These are phyloP conservation scores for Phylloboletellus chloephorus DNA, from an alignment of 1,284 basidiomycete genomes.

Conservation along the genomic window DNA sequence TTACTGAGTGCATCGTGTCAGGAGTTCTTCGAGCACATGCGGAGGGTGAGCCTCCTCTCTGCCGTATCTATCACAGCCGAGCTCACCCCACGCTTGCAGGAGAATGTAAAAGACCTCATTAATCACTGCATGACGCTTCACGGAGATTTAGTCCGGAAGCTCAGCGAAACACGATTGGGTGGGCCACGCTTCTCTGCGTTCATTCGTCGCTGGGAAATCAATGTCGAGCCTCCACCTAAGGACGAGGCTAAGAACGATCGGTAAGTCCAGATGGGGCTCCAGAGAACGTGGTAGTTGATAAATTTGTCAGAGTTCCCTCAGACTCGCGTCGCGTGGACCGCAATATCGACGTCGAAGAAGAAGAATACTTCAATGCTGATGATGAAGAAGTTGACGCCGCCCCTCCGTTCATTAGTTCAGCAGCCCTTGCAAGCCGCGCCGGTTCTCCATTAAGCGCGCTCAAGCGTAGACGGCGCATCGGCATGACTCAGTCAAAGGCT, in stretches of 20 bases:
- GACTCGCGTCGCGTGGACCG: slow-evolving; percentile 43
- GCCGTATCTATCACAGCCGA: slow-evolving; percentile 2
- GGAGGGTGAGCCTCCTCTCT: slow-evolving; percentile 52
- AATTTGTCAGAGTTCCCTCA: slow-evolving; percentile 35
- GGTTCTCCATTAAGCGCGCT: slow-evolving; percentile 36
- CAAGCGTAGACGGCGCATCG: slow-evolving; percentile 56
- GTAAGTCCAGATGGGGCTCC: slow-evolving; percentile 15
- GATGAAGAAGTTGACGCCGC: slow-evolving; percentile 43
- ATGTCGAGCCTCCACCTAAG: slow-evolving; percentile 74
- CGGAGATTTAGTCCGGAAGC: slow-evolving; percentile 57
- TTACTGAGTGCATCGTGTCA: slow-evolving; percentile 91
- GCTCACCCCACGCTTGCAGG: slow-evolving; percentile 41
- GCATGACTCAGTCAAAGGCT: slow-evolving; percentile 33
- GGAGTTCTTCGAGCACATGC: slow-evolving; percentile 90
- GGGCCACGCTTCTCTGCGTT: slow-evolving; percentile 69
- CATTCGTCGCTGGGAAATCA: slow-evolving; percentile 84
- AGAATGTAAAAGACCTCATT: slow-evolving; percentile 84
- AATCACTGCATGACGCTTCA: slow-evolving; percentile 80
- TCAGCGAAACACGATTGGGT: slow-evolving; percentile 61
- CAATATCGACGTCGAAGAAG: slow-evolving; percentile 65
- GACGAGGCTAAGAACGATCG: slow-evolving; percentile 40
- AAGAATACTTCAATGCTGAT: slow-evolving; percentile 89
- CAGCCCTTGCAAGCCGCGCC: slow-evolving; percentile 34
- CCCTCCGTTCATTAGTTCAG: slow-evolving; percentile 33
- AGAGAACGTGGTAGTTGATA: slow-evolving; percentile 5